Evolutionary conservation across 2,329 filamentous ascomycete species (phyloP), one percentile per base, ranked within the genome.

Genomic region (Cyclaneusma minus): DNA sequence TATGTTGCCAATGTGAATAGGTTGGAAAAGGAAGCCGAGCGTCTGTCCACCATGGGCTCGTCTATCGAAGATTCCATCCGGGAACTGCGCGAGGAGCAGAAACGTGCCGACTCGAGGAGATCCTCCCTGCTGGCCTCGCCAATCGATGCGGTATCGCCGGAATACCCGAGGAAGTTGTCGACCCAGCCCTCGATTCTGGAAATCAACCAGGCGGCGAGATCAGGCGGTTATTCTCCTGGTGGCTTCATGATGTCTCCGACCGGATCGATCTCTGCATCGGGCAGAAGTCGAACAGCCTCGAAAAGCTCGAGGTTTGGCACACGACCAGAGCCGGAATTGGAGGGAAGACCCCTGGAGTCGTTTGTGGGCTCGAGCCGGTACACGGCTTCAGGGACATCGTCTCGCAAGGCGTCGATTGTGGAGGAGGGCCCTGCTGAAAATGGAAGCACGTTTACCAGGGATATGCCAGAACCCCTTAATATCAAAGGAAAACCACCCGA

Each of bases 61-160:
- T 81, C 79, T 34, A 78, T 84, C 43, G 77, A 78, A 41, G 69
- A 79, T 55, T 77, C 80, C 39, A 85, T 84, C 40, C 67, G 76
- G 32, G 69, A 76, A 42, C 59, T 82, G 37, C 72, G 81, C 49
- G 59, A 69, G 33, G 72, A 80, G 49, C 57, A 79, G 44, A 81
- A 80, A 51, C 64, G 69, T 37, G 68, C 60, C 43, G 76, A 79
- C 44, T 80, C 71, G 44, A 62, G 68, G 34, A 62, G 65, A 31
- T 76, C 72, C 3, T 77, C 71, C 6, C 56, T 72, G 25, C 56
- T 68, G 22, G 68, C 64, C 12, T 56, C 59, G 23, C 59, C 55
- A 29, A 45, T 58, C 33, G 37, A 36, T 8, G 17, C 25, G 12
- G 12, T 14, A 14, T 11, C 16, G 25, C 14, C 22, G 10, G 12